Conservation (phyloP, 2,329 filamentous ascomycete species). For the Scedosporium apiospermum region DNA sequence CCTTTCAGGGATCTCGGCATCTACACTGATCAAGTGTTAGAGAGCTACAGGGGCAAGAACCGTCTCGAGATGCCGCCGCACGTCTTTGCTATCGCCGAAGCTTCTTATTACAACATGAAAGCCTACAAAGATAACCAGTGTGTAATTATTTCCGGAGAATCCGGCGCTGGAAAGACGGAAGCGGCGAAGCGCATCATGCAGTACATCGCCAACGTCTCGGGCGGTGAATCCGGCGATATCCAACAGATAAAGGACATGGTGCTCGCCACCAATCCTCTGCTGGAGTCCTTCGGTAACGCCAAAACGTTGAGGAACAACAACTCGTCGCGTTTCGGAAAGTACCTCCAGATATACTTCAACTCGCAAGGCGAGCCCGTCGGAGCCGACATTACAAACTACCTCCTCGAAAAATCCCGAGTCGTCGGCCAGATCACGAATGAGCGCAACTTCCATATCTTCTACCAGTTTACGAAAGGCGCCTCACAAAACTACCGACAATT, state of each 20-base stretch:
- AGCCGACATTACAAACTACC: conserved; percentile 96
- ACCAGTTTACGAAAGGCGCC: conserved; percentile 94
- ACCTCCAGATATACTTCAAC: conserved; percentile 96
- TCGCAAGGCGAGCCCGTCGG: conserved; percentile 82
- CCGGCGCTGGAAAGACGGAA: conserved; percentile 95
- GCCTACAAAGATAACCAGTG: conserved; percentile 98
- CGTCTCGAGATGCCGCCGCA: conserved; percentile 89
- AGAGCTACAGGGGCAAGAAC: conserved; percentile 95
- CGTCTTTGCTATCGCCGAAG: conserved; percentile 95
- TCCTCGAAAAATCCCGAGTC: conserved; percentile 90
- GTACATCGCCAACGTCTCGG: conserved; percentile 96
- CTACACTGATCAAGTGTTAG: conserved; percentile 88
- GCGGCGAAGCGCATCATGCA: conserved; percentile 99
- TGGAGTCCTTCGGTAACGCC: conserved; percentile 97
- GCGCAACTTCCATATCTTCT: conserved; percentile 98
- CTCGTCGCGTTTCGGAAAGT: conserved; percentile 96
- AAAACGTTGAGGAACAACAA: conserved; percentile 99
- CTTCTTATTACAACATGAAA: conserved; percentile 99
- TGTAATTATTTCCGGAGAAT: conserved; percentile 98
- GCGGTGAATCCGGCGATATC: conserved; percentile 74
- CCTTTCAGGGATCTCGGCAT: conserved; percentile 96
- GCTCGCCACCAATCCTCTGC: conserved; percentile 88
- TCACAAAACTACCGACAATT: conserved; percentile 75
- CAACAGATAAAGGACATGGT: conserved; percentile 99
- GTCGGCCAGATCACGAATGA: conserved; percentile 93